Base-by-base conservation (phyloP, 2,329 filamentous ascomycete species). In the Apiospora koreana region DNA sequence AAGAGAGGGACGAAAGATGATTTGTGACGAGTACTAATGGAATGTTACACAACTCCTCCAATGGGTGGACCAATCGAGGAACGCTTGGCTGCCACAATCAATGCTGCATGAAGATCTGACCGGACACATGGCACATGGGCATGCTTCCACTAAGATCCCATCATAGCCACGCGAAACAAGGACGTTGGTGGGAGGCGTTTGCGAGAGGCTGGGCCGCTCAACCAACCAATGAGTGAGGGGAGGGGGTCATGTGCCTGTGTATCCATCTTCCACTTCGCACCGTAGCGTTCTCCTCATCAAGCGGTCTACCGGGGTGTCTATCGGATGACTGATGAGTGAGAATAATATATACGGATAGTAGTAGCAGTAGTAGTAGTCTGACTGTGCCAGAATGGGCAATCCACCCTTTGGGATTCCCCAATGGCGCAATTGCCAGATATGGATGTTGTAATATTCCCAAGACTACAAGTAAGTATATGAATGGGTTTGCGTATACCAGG, bases 41-140 rank as follows among this genome's bases (percentile, higher is more conserved):
- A 38, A 62, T 62, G 54, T 62, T 62, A 62, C 54, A 62, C 31
- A 62, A 38, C 21, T 62, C 31, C 18, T 62, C 54, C 31, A 62
- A 38, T 38, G 54, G 54, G 54, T 62, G 54, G 31, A 2, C 54
- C 54, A 62, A 62, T 62, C 54, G 54, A 62, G 54, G 31, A 62
- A 62, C 31, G 35, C 31, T 38, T 62, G 54, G 54, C 54, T 38
- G 54, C 54, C 54, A 62, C 54, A 62, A 62, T 62, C 54, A 38
- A 38, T 68, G 45, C 66, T 68, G 66, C 66, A 68, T 68, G 66
- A 31, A 68, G 66, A 68, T 68, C 66, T 54, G 43, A 50, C 46
- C 31, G 35, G 45, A 68, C 66, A 68, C 66, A 68, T 68, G 66
- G 66, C 66, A 68, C 66, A 68, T 68, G 66, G 66, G 66, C 66